Percentiles rank a stretch among this genome's conserved stretches.
Conservation (phyloP, 805 yeast genomes). For the Ogataea paradorogensis region DNA sequence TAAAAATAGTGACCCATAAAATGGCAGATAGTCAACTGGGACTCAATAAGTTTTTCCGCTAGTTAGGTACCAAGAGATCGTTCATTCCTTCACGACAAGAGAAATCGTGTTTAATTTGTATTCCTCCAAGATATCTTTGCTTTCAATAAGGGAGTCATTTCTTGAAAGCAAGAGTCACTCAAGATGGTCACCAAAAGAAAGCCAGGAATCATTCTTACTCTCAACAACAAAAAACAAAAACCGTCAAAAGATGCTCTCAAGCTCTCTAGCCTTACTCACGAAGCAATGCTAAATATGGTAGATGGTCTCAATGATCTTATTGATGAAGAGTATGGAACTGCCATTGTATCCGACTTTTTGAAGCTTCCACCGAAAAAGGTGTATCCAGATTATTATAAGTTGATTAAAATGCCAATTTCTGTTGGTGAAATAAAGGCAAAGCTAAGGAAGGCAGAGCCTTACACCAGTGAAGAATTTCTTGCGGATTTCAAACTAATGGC, state of each 20-base stretch:
- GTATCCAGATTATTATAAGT: slow-evolving; percentile 77
- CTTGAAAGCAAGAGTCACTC: background rate
- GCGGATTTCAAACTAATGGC: slow-evolving; percentile 66
- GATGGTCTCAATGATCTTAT: slow-evolving; percentile 32
- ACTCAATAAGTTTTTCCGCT: too few relatives aligned
- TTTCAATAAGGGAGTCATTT: background rate
- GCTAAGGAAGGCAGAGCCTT: slow-evolving; percentile 36
- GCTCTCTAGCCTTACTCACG: slow-evolving; percentile 15
- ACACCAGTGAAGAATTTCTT: slow-evolving; percentile 42
- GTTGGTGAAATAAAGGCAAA: slow-evolving; percentile 59
- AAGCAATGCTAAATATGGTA: slow-evolving; percentile 34
- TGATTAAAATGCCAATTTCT: slow-evolving; percentile 65
- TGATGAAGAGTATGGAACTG: slow-evolving; percentile 35
- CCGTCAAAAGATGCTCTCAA: background rate
- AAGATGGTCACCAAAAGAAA: slow-evolving; percentile 25
- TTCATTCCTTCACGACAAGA: too few relatives aligned
- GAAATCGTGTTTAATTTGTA: too few relatives aligned
- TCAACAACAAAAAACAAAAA: slow-evolving; percentile 20
- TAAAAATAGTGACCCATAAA: background rate
- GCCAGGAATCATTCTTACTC: slow-evolving; percentile 14
- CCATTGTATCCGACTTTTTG: slow-evolving; percentile 50
- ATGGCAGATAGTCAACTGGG: background rate
- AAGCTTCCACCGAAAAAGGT: slow-evolving; percentile 69
- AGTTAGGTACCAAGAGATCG: too few relatives aligned
- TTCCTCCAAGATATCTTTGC: background rate